Evolutionary conservation across 2,329 filamentous ascomycete species (phyloP).

Genomic region (Calonectria honghensis): DNA sequence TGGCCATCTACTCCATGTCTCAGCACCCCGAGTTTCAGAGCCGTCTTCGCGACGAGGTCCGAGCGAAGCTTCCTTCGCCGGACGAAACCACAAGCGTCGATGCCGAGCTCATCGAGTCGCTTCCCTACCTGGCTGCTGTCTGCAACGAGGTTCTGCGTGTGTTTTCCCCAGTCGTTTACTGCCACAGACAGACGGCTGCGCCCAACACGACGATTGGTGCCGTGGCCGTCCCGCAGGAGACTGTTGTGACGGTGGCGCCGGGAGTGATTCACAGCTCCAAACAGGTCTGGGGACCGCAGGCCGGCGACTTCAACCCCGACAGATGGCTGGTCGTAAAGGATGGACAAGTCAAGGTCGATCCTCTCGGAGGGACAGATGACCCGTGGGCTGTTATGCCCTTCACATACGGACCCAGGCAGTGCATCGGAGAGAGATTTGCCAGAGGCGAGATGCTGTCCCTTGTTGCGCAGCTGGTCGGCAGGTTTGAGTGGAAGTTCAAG

Average conservation of each 20-base stretch:
- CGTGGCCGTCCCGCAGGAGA: slow-evolving; percentile 20
- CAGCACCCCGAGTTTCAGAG: slow-evolving; percentile 29
- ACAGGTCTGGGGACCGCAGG: slow-evolving; percentile 29
- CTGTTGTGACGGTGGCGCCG: slow-evolving; percentile 30
- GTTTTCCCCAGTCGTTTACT: slow-evolving; percentile 33
- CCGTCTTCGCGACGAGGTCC: slow-evolving; percentile 32
- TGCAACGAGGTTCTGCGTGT: slow-evolving; percentile 36
- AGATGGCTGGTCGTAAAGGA: slow-evolving; percentile 31
- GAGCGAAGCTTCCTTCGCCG: slow-evolving; percentile 33
- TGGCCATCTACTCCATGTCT: slow-evolving; percentile 28
- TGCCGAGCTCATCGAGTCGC: slow-evolving; percentile 35
- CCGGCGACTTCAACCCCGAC: slow-evolving; percentile 29
- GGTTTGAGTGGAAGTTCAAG: slow-evolving; percentile 45
- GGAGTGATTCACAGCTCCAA: slow-evolving; percentile 31
- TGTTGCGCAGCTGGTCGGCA: slow-evolving; percentile 33
- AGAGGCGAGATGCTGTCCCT: slow-evolving; percentile 35
- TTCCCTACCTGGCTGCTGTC: slow-evolving; percentile 32
- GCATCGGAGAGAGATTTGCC: slow-evolving; percentile 36
- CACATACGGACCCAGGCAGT: slow-evolving; percentile 34
- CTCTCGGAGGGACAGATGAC: slow-evolving; percentile 40
- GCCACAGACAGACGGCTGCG: slow-evolving; percentile 30
- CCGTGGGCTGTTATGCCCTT: slow-evolving; percentile 37
- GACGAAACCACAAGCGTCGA: slow-evolving; percentile 5
- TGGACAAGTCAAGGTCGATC: slow-evolving; percentile 39
- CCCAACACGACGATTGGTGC: slow-evolving; percentile 28